These are phyloP conservation scores for Phytophthora capsici DNA, from an alignment of 352 stramenopile genomes.

Conservation along the genomic window DNA sequence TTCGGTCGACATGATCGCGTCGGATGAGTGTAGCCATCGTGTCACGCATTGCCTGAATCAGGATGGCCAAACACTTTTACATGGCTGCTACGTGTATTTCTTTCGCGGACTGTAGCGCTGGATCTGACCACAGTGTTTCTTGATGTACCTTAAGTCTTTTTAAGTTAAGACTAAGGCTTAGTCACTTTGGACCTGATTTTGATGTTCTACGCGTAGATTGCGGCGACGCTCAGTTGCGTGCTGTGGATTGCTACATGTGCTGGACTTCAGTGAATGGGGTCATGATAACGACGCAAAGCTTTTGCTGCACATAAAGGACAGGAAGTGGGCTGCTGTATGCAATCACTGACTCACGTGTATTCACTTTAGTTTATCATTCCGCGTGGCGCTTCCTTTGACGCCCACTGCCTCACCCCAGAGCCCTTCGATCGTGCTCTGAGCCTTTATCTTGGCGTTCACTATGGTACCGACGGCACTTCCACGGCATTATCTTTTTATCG, in stretches of 20 bases:
- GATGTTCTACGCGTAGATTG: not conserved
- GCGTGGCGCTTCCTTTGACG: constrained; percentile 20
- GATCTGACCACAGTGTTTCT: not conserved
- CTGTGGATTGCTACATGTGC: no score
- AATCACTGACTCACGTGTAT: constrained; percentile 27
- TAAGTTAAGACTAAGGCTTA: not conserved
- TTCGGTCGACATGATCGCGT: constrained; percentile 13
- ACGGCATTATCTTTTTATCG: constrained; percentile 23
- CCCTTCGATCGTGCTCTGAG: constrained; percentile 33
- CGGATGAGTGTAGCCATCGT: constrained; percentile 26
- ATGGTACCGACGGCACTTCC: constrained; percentile 22
- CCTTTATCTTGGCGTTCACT: constrained; percentile 12
- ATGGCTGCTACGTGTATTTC: constrained; percentile 2
- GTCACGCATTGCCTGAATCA: constrained; percentile 4
- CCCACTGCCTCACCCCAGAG: constrained; percentile 15
- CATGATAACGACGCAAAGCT: not conserved
- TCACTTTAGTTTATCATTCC: constrained; percentile 20
- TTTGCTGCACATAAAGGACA: constrained; percentile 7
- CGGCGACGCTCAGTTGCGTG: not conserved
- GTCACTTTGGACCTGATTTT: not conserved
- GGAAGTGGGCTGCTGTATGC: constrained; percentile 4
- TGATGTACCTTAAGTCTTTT: no score
- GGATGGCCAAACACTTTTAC: no score
- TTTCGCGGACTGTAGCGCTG: not conserved
- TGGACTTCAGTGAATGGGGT: no score